Conservation (phyloP, 371 early-diverging fungal species). For the Umbelopsis sp. region DNA sequence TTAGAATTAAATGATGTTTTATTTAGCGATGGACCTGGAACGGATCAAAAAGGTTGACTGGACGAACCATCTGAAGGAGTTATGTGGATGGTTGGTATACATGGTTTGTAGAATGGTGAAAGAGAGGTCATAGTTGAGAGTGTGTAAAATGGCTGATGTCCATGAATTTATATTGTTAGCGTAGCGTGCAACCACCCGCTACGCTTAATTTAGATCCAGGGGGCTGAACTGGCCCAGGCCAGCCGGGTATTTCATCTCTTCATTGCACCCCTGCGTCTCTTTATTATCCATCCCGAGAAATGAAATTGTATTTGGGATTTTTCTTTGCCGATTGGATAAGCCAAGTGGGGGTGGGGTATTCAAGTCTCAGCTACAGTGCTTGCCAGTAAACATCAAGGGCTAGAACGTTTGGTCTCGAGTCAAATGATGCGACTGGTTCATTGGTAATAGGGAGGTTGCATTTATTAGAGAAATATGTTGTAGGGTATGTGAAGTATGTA, state of each 20-base stretch:
- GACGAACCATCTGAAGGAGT: background rate
- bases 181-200: too few species aligned
- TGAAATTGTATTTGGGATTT: too few species aligned
- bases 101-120: background rate
- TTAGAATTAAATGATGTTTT: background rate
- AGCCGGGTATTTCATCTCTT: too few species aligned
- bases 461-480: background rate
- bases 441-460: background rate
- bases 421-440: too few species aligned
- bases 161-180: background rate
- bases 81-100: constrained; percentile 8
- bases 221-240: too few species aligned
- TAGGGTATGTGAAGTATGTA: background rate
- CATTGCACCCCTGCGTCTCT: too few species aligned
- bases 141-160: background rate
- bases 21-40: background rate
- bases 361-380: background rate
- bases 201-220: too few species aligned
- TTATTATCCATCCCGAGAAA: too few species aligned
- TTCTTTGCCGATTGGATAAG: too few species aligned
- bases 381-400: background rate
- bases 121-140: background rate
- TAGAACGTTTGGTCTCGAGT: background rate
- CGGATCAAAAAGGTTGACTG: background rate
- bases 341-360: background rate